Evolutionary conservation across 2,329 filamentous ascomycete species (phyloP), one percentile per base, ranked within the genome.

Genomic region (Mycosphaerella arachidis): DNA sequence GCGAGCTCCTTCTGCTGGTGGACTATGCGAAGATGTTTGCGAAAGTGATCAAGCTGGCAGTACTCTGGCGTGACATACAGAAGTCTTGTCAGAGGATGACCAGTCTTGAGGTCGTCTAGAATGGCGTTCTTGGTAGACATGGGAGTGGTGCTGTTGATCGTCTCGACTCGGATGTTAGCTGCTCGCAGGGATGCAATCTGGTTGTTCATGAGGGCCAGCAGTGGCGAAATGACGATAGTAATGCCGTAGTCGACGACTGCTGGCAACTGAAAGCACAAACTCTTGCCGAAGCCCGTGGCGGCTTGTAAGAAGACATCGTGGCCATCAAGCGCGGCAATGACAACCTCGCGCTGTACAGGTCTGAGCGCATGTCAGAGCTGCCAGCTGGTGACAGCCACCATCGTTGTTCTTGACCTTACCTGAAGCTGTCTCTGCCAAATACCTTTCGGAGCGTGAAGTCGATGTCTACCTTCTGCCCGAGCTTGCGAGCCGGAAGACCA

Each of bases 261-360:
- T 8, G 92, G 92, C 1, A 97, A 81, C 73, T 97, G 92, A 72
- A 93, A 97, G 77, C 93, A 97, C 56, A 97, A 75, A 70, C 91
- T 95, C 75, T 97, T 97, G 46, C 92, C 93, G 73, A 97, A 97
- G 9, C 88, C 91, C 3, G 90, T 92, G 57, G 90, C 90, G 51
- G 93, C 93, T 75, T 97, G 93, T 0, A 97, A 83, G 71, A 96
- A 97, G 48, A 97, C 89, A 86, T 97, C 93, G 63, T 92, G 82
- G 16, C 91, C 89, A 58, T 89, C 85, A 8, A 97, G 81, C 2
- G 90, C 90, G 7, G 91, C 89, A 59, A 83, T 81, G 57, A 97
- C 93, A 58, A 97, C 92, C 70, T 97, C 92, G 61, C 90, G 86
- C 72, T 97, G 93, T 40, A 90, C 79, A 10, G 92, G 91, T 67